Conservation (phyloP, 306 rosid species). For the Senna siamea region DNA sequence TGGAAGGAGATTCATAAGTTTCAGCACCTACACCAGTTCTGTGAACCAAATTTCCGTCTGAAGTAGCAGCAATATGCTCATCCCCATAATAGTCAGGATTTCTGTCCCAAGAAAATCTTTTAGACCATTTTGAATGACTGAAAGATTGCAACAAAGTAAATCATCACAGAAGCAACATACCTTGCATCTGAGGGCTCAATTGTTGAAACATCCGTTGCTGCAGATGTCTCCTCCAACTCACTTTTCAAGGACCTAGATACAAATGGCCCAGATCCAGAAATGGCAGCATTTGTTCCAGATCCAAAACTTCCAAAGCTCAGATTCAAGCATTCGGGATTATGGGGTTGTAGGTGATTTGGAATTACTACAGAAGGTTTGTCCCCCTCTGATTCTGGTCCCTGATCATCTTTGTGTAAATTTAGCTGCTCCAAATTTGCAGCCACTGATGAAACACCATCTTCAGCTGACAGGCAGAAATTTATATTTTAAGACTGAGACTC, state of each 20-base stretch:
- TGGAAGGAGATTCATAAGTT: conserved; percentile 69
- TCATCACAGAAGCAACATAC: conserved; percentile 40
- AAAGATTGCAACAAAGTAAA: background rate
- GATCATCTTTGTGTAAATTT: conserved; percentile 61
- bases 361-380: conserved; percentile 76
- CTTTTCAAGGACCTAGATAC: conserved; percentile 48
- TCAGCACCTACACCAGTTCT: conserved; percentile 60
- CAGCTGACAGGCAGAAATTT: conserved; percentile 49
- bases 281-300: conserved; percentile 52
- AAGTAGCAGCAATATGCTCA: conserved; percentile 58
- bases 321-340: conserved; percentile 80
- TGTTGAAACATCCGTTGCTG: conserved; percentile 59
- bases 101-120: conserved; percentile 47
- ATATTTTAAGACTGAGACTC: background rate
- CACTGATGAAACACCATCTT: conserved; percentile 63
- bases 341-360: conserved; percentile 84
- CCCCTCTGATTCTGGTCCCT: conserved; percentile 61
- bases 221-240: conserved; percentile 69
- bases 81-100: conserved; percentile 74
- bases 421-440: conserved; percentile 72
- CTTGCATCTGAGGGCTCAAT: conserved; percentile 68
- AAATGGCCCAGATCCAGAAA: conserved; percentile 56
- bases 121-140: conserved; percentile 21
- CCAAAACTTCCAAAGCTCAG: conserved; percentile 95
- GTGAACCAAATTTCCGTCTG: conserved; percentile 69